Evolutionary conservation across 208 protist genomes (phyloP), one percentile per base, ranked within the genome.

Genomic region (Willaertia magna): DNA sequence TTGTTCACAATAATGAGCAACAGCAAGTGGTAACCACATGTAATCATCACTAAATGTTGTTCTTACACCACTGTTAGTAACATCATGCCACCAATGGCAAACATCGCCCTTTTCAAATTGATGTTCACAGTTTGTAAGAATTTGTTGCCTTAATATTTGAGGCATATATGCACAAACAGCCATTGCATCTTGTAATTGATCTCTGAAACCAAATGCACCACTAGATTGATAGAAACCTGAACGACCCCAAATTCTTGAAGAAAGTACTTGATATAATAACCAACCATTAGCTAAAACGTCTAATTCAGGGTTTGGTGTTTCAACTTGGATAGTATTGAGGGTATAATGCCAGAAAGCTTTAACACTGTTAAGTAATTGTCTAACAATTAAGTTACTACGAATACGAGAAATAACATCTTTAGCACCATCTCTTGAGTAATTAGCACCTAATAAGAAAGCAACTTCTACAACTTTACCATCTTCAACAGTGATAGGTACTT

Each of bases 171-270:
- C 18, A 1, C 11, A 11, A 46, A 81, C 76, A 39, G 43, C 44
- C 40, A 81, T 51, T 4, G 76, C 39, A 18, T 81, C 76, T 51
- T 81, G 76, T 12, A 81, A 51, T 51, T 81, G 76, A 51, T 81
- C 76, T 81, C 76, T 81, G 76, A 81, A 81, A 81, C 76, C 76
- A 30, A 81, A 81, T 44, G 76, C 76, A 81, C 76, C 76, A 51
- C 43, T 51, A 0, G 76, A 81, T 81, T 81, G 76, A 51, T 81
- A 81, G 76, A 81, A 81, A 42, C 76, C 76, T 22, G 76, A 81
- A 51, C 76, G 18, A 81, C 76, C 76, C 76, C 76, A 81, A 51
- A 81, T 81, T 40, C 76, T 9, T 34, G 76, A 47, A 3, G 76
- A 81, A 20, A 81, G 14, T 12, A 81, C 76, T 51, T 81, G 76